Base-by-base conservation (phyloP, 2,329 filamentous ascomycete genomes). In the Claviceps arundinis region DNA sequence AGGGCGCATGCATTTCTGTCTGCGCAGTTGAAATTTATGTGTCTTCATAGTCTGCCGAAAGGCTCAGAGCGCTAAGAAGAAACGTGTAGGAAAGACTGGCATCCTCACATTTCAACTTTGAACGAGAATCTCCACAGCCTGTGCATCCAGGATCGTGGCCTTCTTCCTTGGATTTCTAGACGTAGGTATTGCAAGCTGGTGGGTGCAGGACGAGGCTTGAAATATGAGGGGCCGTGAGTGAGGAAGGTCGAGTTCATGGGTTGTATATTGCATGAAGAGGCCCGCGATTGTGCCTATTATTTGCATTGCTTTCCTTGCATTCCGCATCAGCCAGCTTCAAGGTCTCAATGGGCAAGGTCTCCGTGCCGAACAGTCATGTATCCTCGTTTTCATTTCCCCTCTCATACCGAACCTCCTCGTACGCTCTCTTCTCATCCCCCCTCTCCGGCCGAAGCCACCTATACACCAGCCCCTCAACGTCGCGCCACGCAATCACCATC, bases 91-190 rank as follows among this genome's bases (percentile, higher is more conserved):
- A 30, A 9, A 30, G 26, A 30, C 26, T 2, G 26, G 26, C 26
- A 30, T 30, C 8, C 26, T 30, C 26, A 30, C 9, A 30, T 9
- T 30, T 30, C 26, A 30, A 30, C 26, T 30, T 2, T 30, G 2
- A 2, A 30, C 9, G 26, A 30, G 8, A 30, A 30, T 6, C 50
- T 50, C 50, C 59, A 58, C 5, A 61, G 59, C 37, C 61, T 53
- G 30, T 57, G 53, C 17, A 64, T 67, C 62, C 41, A 57, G 56
- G 19, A 74, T 65, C 1, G 64, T 61, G 1, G 56, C 55, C 14
- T 72, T 62, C 59, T 75, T 74, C 22, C 71, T 60, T 2, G 55
- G 42, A 50, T 62, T 73, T 55, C 75, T 8, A 26, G 75, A n/a
- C 67, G 58, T 54, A 55, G 22, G 22, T 19, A 22, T 56, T 48